A percentile compares a stretch with the other conserved stretches of the same genome.
Conservation (phyloP, 495 filamentous ascomycete species). For the Trichoderma gamsii region DNA sequence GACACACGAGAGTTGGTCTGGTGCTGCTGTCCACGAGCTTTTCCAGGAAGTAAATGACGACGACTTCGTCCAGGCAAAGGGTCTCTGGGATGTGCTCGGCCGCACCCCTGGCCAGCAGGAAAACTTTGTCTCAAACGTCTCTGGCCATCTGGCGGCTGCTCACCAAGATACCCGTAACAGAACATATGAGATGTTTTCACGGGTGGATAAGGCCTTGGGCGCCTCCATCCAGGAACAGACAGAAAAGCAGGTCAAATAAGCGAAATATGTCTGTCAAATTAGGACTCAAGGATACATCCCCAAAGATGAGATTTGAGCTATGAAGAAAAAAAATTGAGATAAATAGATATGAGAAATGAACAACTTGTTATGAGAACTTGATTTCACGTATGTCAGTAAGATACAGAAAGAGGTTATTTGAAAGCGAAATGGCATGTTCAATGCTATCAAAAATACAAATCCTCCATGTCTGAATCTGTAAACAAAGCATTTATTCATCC, state of each 20-base stretch:
- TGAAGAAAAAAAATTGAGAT: background rate
- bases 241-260: background rate
- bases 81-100: conserved; percentile 34
- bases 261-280: background rate
- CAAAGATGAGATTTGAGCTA: background rate
- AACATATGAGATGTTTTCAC: conserved; percentile 1
- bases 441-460: too few relatives aligned
- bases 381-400: too few relatives aligned
- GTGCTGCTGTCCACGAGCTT: conserved; percentile 22
- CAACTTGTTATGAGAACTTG: too few relatives aligned
- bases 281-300: background rate
- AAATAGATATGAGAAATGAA: background rate
- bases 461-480: too few relatives aligned
- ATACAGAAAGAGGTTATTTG: too few relatives aligned
- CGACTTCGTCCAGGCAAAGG: conserved; percentile 37
- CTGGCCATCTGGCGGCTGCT: conserved; percentile 6
- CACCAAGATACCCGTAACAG: conserved; percentile 1
- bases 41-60: conserved; percentile 36
- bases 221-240: background rate
- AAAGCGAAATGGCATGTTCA: too few relatives aligned
- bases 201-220: background rate
- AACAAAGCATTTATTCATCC: too few relatives aligned
- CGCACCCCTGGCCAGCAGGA: conserved; percentile 31
- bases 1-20: conserved; percentile 26
- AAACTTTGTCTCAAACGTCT: conserved; percentile 34